Percentiles rank a stretch among this genome's conserved stretches.
phyloP scores from a whole-genome alignment of 2,329 filamentous ascomycete species.

The Aureobasidium subglaciale region DNA sequence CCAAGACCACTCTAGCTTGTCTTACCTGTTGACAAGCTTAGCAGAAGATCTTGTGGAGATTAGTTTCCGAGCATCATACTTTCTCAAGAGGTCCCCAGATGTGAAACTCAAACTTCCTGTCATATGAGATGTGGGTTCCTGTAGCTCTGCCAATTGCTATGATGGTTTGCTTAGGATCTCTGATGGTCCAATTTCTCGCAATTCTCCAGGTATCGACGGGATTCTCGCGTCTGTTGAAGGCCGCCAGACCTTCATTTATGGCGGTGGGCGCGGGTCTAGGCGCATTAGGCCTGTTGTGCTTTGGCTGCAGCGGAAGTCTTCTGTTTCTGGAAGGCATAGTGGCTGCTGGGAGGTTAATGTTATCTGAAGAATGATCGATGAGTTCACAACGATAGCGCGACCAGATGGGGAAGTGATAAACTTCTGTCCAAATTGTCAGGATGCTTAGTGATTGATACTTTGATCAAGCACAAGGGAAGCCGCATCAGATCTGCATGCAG shows the following conservation, averaged over 20 bases:
- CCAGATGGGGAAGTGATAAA: neutral
- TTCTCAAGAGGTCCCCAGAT: constrained; percentile 3
- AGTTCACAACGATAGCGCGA: neutral
- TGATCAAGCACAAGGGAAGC: constrained; percentile 2
- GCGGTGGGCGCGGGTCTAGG: neutral
- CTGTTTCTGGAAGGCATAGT: neutral
- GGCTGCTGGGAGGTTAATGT: neutral
- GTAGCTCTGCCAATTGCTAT: neutral
- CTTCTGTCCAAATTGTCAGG: no score
- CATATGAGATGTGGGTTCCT: neutral
- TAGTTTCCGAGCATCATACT: neutral
- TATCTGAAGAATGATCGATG: neutral
- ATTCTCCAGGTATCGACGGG: neutral
- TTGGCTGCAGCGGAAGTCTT: neutral
- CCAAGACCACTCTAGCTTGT: neutral
- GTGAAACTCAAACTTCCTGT: neutral
- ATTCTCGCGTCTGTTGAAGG: neutral
- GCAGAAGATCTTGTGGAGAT: neutral
- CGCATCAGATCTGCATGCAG: neutral
- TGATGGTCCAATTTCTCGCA: neutral
- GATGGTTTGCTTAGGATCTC: neutral
- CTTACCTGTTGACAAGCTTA: neutral
- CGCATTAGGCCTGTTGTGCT: neutral
- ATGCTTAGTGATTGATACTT: neutral
- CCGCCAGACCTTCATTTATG: neutral